Base-by-base conservation (phyloP, 2,329 filamentous ascomycete species). In the Cryphonectria carpinicola region DNA sequence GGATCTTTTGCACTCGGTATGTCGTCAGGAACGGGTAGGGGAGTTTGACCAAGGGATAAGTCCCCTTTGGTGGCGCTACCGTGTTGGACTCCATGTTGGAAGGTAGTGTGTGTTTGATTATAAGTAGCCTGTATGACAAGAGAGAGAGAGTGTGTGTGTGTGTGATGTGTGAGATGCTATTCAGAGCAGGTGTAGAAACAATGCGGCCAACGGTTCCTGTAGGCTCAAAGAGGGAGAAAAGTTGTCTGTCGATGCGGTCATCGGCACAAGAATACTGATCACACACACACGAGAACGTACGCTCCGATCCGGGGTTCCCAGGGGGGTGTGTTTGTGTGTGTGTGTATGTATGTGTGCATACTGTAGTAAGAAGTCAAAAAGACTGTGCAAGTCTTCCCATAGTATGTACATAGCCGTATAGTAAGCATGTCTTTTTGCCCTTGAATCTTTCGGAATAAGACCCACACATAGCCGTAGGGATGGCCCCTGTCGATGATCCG, bases 11-110 rank as follows among this genome's bases (percentile, higher is more conserved):
- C 58, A 84, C 81, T 39, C 76, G 78, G 73, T 84, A 85, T 70
- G 80, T 75, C 3, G 83, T 84, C 54, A 85, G 78, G 65, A 81
- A 85, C 5, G 83, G 83, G 68, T 85, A 82, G 25, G 83, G 83
- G 39, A 85, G 80, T 73, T 84, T 84, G 35, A 84, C 80, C 70
- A 76, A 76, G 41, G 82, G 80, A 68, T 80, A 75, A 2, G n/a
- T 43, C 58, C 72, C 62, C 19, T 70, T 41, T 19, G 25, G 63
- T 17, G 60, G 46, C 14, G 54, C 65, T 19, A 41, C 64, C 14
- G 70, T 13, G 43, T 63, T 22, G 28, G 73, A 60, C 19, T 69
- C 43, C 74, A 82, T 71, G 71, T 73, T 70, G 60, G 2, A 43
- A 35, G 49, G 10, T 0, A n/a, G 22, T 7, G 25, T 19, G 39